A percentile compares a stretch with the other conserved stretches of the same genome.
Conservation (phyloP, 208 protist genomes). For the Leishmania major region DNA sequence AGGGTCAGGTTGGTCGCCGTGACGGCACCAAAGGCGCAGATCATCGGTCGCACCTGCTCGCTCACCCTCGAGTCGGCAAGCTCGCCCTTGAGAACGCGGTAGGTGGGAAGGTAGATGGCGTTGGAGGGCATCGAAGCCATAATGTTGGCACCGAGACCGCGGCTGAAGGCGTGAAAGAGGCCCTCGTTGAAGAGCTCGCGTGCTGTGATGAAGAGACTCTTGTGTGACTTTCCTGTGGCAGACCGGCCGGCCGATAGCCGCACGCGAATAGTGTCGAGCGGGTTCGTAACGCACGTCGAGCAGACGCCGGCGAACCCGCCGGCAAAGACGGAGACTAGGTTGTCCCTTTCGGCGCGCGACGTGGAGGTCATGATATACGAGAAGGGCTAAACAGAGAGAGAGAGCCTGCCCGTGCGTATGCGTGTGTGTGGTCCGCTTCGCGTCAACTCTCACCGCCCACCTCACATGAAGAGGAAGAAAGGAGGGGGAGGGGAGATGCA, state of each 20-base stretch:
- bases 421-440: not conserved
- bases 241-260: constrained; percentile 69
- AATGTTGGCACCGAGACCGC: constrained; percentile 84
- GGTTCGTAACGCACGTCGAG: constrained; percentile 90
- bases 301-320: constrained; percentile 88
- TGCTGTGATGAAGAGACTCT: constrained; percentile 70
- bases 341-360: constrained; percentile 34
- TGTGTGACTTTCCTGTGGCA: constrained; percentile 82
- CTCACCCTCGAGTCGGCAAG: constrained; percentile 47
- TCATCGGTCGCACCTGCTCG: constrained; percentile 50
- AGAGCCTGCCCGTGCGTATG: not conserved
- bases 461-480: not conserved
- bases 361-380: constrained; percentile 22
- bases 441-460: not conserved
- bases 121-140: constrained; percentile 91
- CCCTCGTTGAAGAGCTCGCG: constrained; percentile 75
- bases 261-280: constrained; percentile 89
- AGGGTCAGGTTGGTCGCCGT: constrained; percentile 74
- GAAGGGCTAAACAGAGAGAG: not conserved
- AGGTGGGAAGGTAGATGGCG: constrained; percentile 86
- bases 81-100: constrained; percentile 71
- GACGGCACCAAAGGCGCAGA: constrained; percentile 80
- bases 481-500: not conserved
- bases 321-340: constrained; percentile 69
- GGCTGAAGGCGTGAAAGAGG: constrained; percentile 72